Conservation (phyloP, 768 basidiomycete genomes). For the Cystoderma amianthinum region DNA sequence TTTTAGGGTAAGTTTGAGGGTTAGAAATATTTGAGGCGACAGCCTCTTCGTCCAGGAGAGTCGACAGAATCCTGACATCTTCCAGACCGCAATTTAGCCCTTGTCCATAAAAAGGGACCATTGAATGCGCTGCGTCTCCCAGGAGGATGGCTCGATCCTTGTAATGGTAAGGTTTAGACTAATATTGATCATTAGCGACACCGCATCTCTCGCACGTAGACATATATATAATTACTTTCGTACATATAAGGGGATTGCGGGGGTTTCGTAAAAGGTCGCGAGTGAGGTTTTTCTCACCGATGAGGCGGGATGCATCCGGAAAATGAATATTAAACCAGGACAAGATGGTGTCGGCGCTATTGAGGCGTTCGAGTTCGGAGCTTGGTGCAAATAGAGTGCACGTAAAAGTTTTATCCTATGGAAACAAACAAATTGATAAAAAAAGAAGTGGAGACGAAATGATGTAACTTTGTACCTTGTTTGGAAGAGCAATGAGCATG, state of each 20-base stretch:
- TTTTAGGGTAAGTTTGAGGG: conserved; percentile 18
- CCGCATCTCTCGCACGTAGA: not conserved
- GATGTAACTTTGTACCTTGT: conserved; percentile 57
- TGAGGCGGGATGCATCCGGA: conserved; percentile 79
- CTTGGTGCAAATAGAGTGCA: conserved; percentile 93
- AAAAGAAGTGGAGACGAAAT: conserved; percentile 14
- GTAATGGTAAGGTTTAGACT: conserved; percentile 90
- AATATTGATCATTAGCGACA: conserved; percentile 9
- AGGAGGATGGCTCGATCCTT: conserved; percentile 81
- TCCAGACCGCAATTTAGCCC: conserved; percentile 97
- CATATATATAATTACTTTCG: conserved; percentile 64
- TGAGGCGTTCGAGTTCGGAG: conserved; percentile 62
- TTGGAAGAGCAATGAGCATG: conserved; percentile 98
- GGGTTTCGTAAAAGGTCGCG: conserved; percentile 81
- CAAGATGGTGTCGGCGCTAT: conserved; percentile 46
- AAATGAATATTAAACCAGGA: conserved; percentile 82
- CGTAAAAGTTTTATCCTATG: conserved; percentile 93
- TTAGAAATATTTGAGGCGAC: conserved; percentile 43
- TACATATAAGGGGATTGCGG: conserved; percentile 83
- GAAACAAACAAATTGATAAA: conserved; percentile 19
- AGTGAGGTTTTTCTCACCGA: conserved; percentile 74
- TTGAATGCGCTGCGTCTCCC: conserved; percentile 94
- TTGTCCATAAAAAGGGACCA: conserved; percentile 99
- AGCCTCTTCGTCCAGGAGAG: conserved; percentile 63
- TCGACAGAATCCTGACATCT: conserved; percentile 86